Evolutionary conservation across 305 asterid genomes (phyloP).

Genomic region (Solanum hybrid): DNA sequence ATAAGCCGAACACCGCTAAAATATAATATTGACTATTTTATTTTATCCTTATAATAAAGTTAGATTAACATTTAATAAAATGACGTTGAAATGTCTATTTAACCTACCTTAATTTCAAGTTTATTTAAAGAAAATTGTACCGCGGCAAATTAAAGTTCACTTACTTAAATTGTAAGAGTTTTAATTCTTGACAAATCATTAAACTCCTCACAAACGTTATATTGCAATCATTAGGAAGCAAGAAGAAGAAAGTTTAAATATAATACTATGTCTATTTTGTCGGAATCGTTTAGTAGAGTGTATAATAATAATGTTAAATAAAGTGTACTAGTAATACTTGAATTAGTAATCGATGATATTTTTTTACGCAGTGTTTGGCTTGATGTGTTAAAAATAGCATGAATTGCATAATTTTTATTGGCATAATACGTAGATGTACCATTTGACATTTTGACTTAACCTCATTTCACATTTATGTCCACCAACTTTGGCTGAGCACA

Average conservation of each 20-base stretch:
- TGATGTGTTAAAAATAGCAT: neutral
- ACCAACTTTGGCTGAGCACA: neutral
- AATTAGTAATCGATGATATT: too few relatives aligned
- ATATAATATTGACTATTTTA: too few relatives aligned
- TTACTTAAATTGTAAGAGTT: neutral
- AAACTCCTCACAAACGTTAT: neutral
- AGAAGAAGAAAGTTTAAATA: neutral
- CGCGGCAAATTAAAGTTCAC: neutral
- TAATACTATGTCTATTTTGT: too few relatives aligned
- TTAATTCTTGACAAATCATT: neutral
- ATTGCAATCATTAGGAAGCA: neutral
- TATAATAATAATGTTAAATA: neutral
- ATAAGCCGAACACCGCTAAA: neutral
- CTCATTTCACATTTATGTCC: neutral
- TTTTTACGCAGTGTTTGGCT: neutral
- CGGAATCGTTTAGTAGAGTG: neutral
- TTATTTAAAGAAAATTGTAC: neutral
- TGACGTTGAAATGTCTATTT: neutral
- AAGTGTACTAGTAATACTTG: too few relatives aligned
- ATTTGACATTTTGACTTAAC: neutral
- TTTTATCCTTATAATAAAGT: neutral
- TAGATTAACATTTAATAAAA: conserved; percentile 1
- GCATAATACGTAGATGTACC: neutral
- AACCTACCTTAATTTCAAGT: neutral
- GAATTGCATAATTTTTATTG: neutral